phyloP scores from a whole-genome alignment of 306 rosid genomes.

The Corylus americana region DNA sequence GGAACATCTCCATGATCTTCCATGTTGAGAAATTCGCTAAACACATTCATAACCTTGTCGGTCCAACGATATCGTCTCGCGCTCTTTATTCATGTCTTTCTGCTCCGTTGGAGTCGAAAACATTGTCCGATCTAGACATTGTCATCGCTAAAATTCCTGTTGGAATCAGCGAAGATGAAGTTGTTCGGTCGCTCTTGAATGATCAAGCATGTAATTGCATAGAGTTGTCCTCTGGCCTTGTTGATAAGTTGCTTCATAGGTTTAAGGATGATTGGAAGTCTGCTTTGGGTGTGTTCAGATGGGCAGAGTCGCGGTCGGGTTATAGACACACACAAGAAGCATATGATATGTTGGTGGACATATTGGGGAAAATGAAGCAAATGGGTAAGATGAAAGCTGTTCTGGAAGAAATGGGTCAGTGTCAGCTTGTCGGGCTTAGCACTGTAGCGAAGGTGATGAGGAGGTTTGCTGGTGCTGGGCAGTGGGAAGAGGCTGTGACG shows the following conservation, averaged over 20 bases:
- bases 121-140: conserved; percentile 44
- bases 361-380: conserved; percentile 75
- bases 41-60: neutral
- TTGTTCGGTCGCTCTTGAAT: conserved; percentile 42
- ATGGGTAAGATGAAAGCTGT: conserved; percentile 56
- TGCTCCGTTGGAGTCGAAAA: conserved; percentile 23
- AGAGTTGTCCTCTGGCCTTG: conserved; percentile 42
- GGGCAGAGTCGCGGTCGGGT: conserved; percentile 57
- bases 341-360: conserved; percentile 66
- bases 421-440: conserved; percentile 37
- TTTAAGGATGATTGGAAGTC: conserved; percentile 88
- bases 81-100: conserved; percentile 19
- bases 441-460: conserved; percentile 76
- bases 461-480: conserved; percentile 75
- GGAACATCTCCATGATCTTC: conserved; percentile 8
- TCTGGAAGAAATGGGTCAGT: conserved; percentile 55
- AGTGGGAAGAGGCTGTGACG: conserved; percentile 73
- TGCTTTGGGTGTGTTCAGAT: conserved; percentile 76
- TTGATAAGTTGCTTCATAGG: conserved; percentile 49
- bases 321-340: conserved; percentile 50
- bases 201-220: conserved; percentile 50
- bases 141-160: conserved; percentile 48
- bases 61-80: conserved; percentile 24
- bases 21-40: conserved; percentile 13
- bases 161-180: conserved; percentile 55